Evolutionary conservation across 331 rosid genomes (phyloP), one percentile per base, ranked within the genome.

Genomic region (Ulmus americana): DNA sequence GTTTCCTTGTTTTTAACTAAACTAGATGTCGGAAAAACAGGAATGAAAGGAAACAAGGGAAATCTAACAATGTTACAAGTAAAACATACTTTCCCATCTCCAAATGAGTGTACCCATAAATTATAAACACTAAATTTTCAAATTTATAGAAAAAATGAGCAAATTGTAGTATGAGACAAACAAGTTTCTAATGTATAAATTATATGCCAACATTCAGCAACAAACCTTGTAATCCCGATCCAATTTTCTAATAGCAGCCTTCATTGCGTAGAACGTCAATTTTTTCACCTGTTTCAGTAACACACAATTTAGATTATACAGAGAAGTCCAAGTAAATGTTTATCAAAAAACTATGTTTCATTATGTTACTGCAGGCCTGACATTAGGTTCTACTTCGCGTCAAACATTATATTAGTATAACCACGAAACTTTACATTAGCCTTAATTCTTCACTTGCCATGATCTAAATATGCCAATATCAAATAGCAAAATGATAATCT

Each of bases 221-320:
- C 59, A 47, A 67, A 74, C 74, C 79, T 74, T 18, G 7, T 6
- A 28, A 35, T 52, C 47, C 18, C 18, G 47, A 45, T 73, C 77
- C 70, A 84, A 71, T 11, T 43, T 52, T 38, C 0, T 0, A 3
- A 86, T 70, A 20, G 67, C 69, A 2, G 71, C 39, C 0, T 7
- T 0, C 79, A 77, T 42, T 15, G 84, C 85, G 71, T 79, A 46
- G 61, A 85, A 6, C 48, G 67, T 62, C 83, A 85, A 85, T 73
- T 85, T 85, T 72, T 83, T 88, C 60, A 85, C 95, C 92, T 88
- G 81, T 58, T 67, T 50, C 68, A 64, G 70, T 22, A 47, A 11
- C 8, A 62, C 52, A 55, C 65, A 43, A 13, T 5, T 8, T 7
- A 59, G 14, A n/a, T 10, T 8, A 13, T 61, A 0, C 35, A 5